phyloP scores from a whole-genome alignment of 1,284 basidiomycete genomes.

The Marasmius tenuissimus region DNA sequence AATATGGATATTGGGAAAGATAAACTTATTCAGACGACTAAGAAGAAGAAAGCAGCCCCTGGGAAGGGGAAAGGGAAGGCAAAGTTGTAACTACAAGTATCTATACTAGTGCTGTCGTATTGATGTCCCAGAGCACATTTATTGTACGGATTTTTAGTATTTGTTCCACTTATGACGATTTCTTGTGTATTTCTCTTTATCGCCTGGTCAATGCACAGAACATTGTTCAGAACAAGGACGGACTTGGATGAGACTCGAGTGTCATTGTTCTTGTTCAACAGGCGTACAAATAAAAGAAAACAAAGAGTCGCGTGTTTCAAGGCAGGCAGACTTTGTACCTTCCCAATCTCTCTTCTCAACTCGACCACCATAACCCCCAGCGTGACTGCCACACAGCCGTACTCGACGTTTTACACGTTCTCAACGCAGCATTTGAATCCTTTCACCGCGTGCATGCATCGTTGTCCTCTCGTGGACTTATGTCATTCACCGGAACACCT shows the following conservation, averaged over 20 bases:
- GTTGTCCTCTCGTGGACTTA: conserved; percentile 25
- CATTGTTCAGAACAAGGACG: not conserved
- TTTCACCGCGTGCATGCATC: conserved; percentile 1
- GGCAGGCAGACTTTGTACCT: not conserved
- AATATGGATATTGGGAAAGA: conserved; percentile 41
- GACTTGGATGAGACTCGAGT: no score
- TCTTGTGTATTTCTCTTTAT: not conserved
- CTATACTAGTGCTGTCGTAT: not conserved
- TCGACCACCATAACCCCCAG: not conserved
- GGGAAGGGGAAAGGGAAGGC: conserved; percentile 15
- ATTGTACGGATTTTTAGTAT: not conserved
- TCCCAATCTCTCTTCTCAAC: not conserved
- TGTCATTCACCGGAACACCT: conserved; percentile 83
- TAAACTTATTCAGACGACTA: conserved; percentile 47
- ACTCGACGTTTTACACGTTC: not conserved
- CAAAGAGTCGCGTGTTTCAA: not conserved
- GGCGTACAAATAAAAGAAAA: not conserved
- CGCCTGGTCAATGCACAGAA: not conserved
- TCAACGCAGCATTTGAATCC: not conserved
- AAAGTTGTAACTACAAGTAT: not conserved
- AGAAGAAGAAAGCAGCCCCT: conserved; percentile 31
- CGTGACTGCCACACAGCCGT: not conserved
- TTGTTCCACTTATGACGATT: not conserved
- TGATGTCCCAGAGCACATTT: not conserved
- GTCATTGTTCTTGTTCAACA: not conserved